Percentiles rank a stretch among this genome's conserved stretches.
Conservation (phyloP, 2,329 filamentous ascomycete genomes). For the Kalaharituber pfeilii region DNA sequence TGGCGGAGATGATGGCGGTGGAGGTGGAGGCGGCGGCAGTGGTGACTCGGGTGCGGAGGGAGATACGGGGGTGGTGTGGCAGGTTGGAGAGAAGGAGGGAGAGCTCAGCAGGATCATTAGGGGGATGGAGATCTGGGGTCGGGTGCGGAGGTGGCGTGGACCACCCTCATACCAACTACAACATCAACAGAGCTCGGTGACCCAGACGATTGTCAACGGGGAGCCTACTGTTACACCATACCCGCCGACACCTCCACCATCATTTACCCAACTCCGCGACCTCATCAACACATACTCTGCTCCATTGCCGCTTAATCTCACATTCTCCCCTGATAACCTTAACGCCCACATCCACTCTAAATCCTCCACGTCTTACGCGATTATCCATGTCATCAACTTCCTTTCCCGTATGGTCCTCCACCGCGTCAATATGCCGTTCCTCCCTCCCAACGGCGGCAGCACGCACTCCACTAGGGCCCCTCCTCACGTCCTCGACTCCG, state of each 20-base stretch:
- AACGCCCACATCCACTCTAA: conserved; percentile 47
- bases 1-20: neutral
- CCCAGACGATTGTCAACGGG: conserved; percentile 27
- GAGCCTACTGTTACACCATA: conserved; percentile 11
- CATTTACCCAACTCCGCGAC: conserved; percentile 37
- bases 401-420: conserved; percentile 52
- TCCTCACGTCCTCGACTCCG: conserved; percentile 29
- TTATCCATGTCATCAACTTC: conserved; percentile 48
- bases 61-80: conserved; percentile 26
- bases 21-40: neutral
- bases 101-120: conserved; percentile 32
- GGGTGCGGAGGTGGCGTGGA: conserved; percentile 37
- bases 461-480: conserved; percentile 28
- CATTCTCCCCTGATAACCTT: conserved; percentile 42
- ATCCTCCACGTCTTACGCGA: conserved; percentile 45
- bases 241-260: conserved; percentile 17
- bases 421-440: conserved; percentile 50
- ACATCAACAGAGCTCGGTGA: conserved; percentile 24
- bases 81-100: conserved; percentile 31
- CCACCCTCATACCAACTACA: conserved; percentile 23
- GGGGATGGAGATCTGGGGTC: conserved; percentile 33
- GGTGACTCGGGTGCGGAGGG: neutral
- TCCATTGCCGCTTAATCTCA: conserved; percentile 42
- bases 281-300: conserved; percentile 35
- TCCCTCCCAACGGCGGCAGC: conserved; percentile 35